These are phyloP conservation scores for Phlyctochytrium arcticum DNA, from an alignment of 192 early-diverging fungal genomes.

Conservation along the genomic window DNA sequence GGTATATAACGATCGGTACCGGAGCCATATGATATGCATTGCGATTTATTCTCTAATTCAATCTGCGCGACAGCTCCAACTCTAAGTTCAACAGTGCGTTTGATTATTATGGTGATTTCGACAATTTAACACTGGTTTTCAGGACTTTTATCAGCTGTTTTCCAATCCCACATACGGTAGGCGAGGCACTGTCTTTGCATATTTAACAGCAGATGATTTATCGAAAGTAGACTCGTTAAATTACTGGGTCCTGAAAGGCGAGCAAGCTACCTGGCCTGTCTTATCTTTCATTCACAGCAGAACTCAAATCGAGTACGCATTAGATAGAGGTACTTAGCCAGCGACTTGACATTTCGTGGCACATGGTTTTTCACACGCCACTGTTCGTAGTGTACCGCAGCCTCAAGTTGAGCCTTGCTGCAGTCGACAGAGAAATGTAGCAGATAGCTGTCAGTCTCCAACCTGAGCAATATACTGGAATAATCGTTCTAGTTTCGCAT, in stretches of 20 bases:
- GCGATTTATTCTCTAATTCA: too few species aligned
- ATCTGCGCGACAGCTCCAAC: slow-evolving; percentile 37
- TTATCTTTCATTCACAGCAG: slow-evolving; percentile 63
- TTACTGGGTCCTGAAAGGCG: slow-evolving; percentile 75
- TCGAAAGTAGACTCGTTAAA: slow-evolving; percentile 49
- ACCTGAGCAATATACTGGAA: too few species aligned
- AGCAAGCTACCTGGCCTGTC: slow-evolving; percentile 74
- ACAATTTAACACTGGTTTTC: not conserved
- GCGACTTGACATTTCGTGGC: not conserved
- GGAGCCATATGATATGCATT: too few species aligned
- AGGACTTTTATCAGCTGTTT: slow-evolving; percentile 65
- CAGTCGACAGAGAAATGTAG: too few species aligned
- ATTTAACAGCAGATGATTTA: too few species aligned
- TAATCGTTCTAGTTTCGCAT: too few species aligned
- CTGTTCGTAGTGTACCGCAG: too few species aligned
- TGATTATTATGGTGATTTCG: not conserved
- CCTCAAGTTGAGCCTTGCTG: too few species aligned
- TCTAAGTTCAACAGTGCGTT: slow-evolving; percentile 41
- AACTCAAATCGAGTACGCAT: slow-evolving; percentile 65
- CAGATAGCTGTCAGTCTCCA: too few species aligned
- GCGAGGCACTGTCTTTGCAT: too few species aligned
- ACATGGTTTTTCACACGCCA: not conserved
- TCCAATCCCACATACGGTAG: slow-evolving; percentile 58
- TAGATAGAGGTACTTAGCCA: slow-evolving; percentile 40
- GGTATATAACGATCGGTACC: slow-evolving; percentile 59